Evolutionary conservation across 1,284 basidiomycete species (phyloP).

Genomic region (Ceratobasidium papillatum): DNA sequence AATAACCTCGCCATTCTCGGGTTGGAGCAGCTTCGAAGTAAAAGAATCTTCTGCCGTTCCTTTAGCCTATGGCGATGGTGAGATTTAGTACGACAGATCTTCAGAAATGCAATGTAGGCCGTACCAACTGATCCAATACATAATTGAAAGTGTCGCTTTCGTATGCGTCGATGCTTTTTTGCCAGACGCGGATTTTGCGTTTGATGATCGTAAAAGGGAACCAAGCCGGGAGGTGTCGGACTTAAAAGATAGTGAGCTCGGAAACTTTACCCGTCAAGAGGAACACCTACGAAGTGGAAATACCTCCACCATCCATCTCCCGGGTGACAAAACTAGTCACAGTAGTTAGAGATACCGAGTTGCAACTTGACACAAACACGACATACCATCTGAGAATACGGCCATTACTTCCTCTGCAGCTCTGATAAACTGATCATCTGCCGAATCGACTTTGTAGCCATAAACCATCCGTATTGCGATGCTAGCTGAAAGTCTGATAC

Average conservation of each 20-base stretch:
- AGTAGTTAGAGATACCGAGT: not conserved
- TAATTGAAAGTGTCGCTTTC: slow-evolving; percentile 48
- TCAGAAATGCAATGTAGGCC: not conserved
- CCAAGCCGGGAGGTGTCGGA: slow-evolving; percentile 51
- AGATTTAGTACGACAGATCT: not conserved
- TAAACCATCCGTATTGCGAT: slow-evolving; percentile 32
- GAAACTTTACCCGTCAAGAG: not conserved
- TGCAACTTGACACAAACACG: no score
- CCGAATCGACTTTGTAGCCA: slow-evolving; percentile 30
- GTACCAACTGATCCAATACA: slow-evolving; percentile 49
- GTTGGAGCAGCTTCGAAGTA: slow-evolving; percentile 47
- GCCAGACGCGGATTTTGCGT: slow-evolving; percentile 46
- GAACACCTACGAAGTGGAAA: slow-evolving; percentile 21
- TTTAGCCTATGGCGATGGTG: slow-evolving; percentile 45
- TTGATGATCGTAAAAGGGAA: slow-evolving; percentile 50
- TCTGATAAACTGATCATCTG: slow-evolving; percentile 19
- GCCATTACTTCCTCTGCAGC: slow-evolving; percentile 25
- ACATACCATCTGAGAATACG: slow-evolving; percentile 22
- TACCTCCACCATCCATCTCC: slow-evolving; percentile 29
- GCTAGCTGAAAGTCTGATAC: slow-evolving; percentile 19
- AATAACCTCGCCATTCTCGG: slow-evolving; percentile 40
- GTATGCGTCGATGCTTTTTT: slow-evolving; percentile 46
- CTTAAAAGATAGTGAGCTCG: slow-evolving; percentile 37
- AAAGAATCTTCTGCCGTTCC: slow-evolving; percentile 50
- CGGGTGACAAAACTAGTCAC: slow-evolving; percentile 8